Evolutionary conservation across 1,284 basidiomycete genomes (phyloP).

Genomic region (Agroathelia rolfsii): DNA sequence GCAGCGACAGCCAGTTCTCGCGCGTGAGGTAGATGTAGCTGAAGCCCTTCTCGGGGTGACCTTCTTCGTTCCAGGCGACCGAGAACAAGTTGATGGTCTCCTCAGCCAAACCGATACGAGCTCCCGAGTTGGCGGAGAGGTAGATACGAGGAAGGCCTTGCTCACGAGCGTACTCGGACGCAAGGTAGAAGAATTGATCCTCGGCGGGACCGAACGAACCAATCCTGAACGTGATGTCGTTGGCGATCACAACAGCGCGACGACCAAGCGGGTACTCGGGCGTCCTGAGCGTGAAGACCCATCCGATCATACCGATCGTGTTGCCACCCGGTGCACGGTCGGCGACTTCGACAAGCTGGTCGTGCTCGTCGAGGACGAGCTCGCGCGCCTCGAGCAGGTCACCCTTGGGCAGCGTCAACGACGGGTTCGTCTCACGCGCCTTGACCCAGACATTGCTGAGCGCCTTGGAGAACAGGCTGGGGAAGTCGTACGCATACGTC

Average conservation of each 20-base stretch:
- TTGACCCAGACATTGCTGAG: constrained; percentile 88
- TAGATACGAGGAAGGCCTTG: constrained; percentile 91
- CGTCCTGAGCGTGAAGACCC: constrained; percentile 90
- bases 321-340: constrained; percentile 91
- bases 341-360: constrained; percentile 83
- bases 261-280: constrained; percentile 92
- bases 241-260: constrained; percentile 84
- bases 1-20: constrained; percentile 75
- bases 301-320: constrained; percentile 95
- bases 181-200: constrained; percentile 95
- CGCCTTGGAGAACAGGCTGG: constrained; percentile 95
- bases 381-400: constrained; percentile 78
- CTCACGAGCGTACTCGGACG: constrained; percentile 86
- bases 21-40: constrained; percentile 93
- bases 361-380: constrained; percentile 90
- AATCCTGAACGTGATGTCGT: constrained; percentile 98
- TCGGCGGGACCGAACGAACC: constrained; percentile 96
- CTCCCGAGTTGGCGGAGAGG: constrained; percentile 97
- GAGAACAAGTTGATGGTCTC: constrained; percentile 87
- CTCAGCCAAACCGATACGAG: constrained; percentile 92
- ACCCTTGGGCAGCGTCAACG: constrained; percentile 68
- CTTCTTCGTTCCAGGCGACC: constrained; percentile 80
- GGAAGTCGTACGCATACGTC: constrained; percentile 98
- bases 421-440: constrained; percentile 55
- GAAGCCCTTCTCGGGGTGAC: constrained; percentile 88